Evolutionary conservation across 2,329 filamentous ascomycete species (phyloP), one percentile per base, ranked within the genome.

Genomic region (Verticillium isaacii): DNA sequence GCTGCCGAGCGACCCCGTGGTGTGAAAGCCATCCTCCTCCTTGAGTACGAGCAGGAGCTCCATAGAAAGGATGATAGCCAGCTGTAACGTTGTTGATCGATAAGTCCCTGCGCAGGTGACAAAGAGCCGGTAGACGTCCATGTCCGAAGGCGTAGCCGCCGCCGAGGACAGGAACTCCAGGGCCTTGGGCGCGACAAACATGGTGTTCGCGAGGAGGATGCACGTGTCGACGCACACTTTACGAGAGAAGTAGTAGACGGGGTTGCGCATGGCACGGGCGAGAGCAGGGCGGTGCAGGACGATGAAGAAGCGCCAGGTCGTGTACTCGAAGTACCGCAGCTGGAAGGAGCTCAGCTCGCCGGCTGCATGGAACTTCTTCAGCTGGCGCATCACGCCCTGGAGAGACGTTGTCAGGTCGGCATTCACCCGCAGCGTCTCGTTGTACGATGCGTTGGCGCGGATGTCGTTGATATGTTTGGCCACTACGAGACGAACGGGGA

Each of bases 271-370:
- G 0, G 82, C 78, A 15, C 75, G 72, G 6, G 71, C 69, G 32
- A 82, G 74, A 70, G 80, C 79, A 0, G 79, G 79, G 41, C 83
- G 80, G 64, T 89, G 85, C 0, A 89, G 77, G 0, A 80, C 77
- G 14, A 87, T 74, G 66, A 82, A 80, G 64, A 77, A 80, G 25
- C 78, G 78, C 60, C 81, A 79, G 2, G 78, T 70, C 60, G 78
- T 69, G 58, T 80, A 71, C 61, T 82, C 79, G 0, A 74, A 73
- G 7, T 80, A 63, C 1, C 75, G 74, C 9, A 77, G 66, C 61
- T 82, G 79, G 61, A 82, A 82, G 3, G 68, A 68, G 17, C 66
- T 71, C 23, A 76, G 67, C 7, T 50, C 61, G 55, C 62, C n/a
- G 61, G 57, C n/a, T 54, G 64, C 7, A 61, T 50, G 9, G 36